phyloP scores from a whole-genome alignment of 1,284 basidiomycete genomes.

The Chondrostereum purpureum region DNA sequence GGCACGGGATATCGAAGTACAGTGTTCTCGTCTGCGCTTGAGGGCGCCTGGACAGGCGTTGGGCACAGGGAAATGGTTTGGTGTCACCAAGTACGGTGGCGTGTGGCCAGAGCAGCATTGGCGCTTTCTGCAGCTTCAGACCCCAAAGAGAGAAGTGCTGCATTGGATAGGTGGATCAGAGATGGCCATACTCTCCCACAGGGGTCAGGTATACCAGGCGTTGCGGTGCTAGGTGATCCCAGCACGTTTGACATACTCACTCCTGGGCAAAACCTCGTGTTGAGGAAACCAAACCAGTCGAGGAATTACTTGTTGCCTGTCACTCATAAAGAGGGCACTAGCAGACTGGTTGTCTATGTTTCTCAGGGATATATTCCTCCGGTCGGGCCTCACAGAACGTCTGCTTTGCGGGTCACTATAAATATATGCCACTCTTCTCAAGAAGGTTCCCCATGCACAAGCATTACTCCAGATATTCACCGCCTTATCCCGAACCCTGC shows the following conservation, averaged over 20 bases:
- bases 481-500: conserved; percentile 58
- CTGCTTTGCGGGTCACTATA: conserved; percentile 37
- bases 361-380: conserved; percentile 49
- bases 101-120: conserved; percentile 73
- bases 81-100: conserved; percentile 96
- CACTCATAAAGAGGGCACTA: conserved; percentile 15
- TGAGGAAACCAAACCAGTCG: conserved; percentile 37
- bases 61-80: conserved; percentile 97
- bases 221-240: conserved; percentile 12
- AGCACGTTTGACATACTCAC: conserved; percentile 29
- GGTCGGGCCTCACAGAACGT: conserved; percentile 40
- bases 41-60: conserved; percentile 90
- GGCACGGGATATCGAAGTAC: conserved; percentile 51
- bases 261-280: conserved; percentile 28
- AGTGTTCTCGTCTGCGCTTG: conserved; percentile 81
- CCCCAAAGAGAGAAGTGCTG: conserved; percentile 22
- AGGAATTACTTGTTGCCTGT: conserved; percentile 47
- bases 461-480: conserved; percentile 38
- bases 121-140: conserved; percentile 46
- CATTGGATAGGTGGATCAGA: conserved; percentile 60
- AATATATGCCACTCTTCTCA: conserved; percentile 30
- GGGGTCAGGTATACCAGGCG: conserved; percentile 1
- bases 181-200: conserved; percentile 46
- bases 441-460: conserved; percentile 28
- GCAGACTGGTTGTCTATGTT: conserved; percentile 49